These are phyloP conservation scores for Tuber brumale DNA, from an alignment of 495 filamentous ascomycete genomes.

Conservation along the genomic window DNA sequence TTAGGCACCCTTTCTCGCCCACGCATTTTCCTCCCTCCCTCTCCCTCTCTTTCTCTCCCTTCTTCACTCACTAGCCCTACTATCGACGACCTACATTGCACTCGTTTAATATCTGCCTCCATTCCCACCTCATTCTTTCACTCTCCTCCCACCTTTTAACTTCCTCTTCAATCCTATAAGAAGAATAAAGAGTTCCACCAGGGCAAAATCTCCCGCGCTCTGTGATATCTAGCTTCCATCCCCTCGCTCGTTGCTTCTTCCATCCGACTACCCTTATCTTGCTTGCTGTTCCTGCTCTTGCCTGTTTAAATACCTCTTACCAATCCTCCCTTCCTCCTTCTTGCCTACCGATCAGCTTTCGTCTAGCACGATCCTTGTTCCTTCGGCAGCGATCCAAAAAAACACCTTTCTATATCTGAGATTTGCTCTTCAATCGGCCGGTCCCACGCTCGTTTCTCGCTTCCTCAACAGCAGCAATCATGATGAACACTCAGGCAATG, in stretches of 20 bases:
- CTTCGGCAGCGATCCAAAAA: neutral
- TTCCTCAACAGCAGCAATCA: constrained; percentile 21
- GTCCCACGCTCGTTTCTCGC: constrained; percentile 37
- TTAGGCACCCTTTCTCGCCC: constrained; percentile 18
- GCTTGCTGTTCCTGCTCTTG: neutral
- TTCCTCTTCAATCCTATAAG: constrained; percentile 12
- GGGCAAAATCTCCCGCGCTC: neutral
- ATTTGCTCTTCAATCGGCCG: constrained; percentile 28
- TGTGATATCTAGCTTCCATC: neutral
- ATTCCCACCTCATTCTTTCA: constrained; percentile 9
- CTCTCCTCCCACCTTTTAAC: constrained; percentile 9
- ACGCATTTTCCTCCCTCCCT: constrained; percentile 26
- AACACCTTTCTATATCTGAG: constrained; percentile 21
- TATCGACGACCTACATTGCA: constrained; percentile 3
- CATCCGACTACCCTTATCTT: neutral
- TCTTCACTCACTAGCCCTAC: constrained; percentile 30
- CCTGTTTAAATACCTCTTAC: neutral
- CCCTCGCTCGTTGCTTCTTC: neutral
- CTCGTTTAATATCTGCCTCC: constrained; percentile 15
- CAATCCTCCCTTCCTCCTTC: neutral
- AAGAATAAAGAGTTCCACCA: neutral
- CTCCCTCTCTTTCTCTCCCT: constrained; percentile 7
- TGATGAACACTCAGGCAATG: constrained; percentile 27
- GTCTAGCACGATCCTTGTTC: neutral
- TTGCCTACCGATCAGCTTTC: neutral